phyloP scores from a whole-genome alignment of 192 early-diverging fungal genomes.

The Pilaira anomala region DNA sequence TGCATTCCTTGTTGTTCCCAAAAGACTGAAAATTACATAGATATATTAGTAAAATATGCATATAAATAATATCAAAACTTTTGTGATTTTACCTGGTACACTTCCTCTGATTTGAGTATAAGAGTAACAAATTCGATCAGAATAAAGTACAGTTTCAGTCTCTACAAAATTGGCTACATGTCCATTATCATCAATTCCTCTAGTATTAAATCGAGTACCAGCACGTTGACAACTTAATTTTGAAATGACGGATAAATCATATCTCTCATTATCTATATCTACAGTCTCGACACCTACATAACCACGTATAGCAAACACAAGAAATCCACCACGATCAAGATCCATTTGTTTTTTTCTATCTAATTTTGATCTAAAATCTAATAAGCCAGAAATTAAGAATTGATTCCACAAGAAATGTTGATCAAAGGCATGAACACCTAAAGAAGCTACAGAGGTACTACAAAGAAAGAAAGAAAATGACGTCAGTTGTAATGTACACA shows the following conservation, averaged over 20 bases:
- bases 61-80: background rate
- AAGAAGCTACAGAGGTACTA: conserved; percentile 43
- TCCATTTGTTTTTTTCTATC: conserved; percentile 54
- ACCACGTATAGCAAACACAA: conserved; percentile 76
- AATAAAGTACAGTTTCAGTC: conserved; percentile 81
- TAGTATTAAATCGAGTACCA: conserved; percentile 90
- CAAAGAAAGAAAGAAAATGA: conserved; percentile 7
- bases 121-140: conserved; percentile 55
- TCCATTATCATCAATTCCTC: conserved; percentile 96
- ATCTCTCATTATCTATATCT: conserved; percentile 34
- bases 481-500: background rate
- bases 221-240: conserved; percentile 75
- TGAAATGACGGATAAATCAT: conserved; percentile 63
- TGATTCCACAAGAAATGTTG: conserved; percentile 91
- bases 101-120: conserved; percentile 87
- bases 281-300: conserved; percentile 59
- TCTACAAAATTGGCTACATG: conserved; percentile 99
- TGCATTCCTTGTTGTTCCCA: conserved; percentile 96
- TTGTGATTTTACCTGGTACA: conserved; percentile 65
- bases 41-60: too few relatives aligned
- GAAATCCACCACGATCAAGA: conserved; percentile 72
- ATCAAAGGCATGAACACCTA: conserved; percentile 58
- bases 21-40: conserved; percentile 61
- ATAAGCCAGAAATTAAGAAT: conserved; percentile 74
- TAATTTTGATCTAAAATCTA: conserved; percentile 79